These are phyloP conservation scores for Phaeosphaeria sp. DNA, from an alignment of 2,329 filamentous ascomycete genomes.

Conservation along the genomic window DNA sequence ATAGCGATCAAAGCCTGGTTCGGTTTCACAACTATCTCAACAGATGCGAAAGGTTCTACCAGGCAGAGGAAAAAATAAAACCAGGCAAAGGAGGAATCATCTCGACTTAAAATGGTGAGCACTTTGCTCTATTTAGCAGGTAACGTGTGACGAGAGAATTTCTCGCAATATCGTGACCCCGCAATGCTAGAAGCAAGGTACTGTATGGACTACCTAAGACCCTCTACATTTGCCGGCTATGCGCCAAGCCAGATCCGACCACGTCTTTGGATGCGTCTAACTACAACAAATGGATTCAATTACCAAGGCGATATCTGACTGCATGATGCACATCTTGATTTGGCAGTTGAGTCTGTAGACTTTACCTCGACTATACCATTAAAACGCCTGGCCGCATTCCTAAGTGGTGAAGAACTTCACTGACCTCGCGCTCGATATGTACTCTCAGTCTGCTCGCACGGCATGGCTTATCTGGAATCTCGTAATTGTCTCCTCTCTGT, in stretches of 20 bases:
- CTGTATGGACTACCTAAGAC: not conserved
- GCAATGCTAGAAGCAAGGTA: not conserved
- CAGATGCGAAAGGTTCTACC: no score
- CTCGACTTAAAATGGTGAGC: no score
- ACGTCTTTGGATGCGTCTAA: not conserved
- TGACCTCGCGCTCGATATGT: not conserved
- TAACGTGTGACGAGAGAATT: no score
- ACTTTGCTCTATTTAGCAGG: no score
- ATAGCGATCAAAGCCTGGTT: no score
- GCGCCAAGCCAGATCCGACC: not conserved
- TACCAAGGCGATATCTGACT: not conserved
- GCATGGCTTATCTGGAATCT: not conserved
- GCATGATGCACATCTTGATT: not conserved
- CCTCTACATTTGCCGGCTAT: not conserved
- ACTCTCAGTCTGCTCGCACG: not conserved
- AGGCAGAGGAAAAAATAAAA: no score
- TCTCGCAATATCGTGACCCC: not conserved
- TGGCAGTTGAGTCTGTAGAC: not conserved
- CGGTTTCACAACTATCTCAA: no score
- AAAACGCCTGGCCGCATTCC: not conserved
- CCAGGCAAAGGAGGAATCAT: no score
- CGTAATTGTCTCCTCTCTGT: not conserved
- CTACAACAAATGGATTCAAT: not conserved
- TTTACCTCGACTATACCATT: no score
- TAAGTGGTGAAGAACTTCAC: not conserved